Evolutionary conservation across 345 rosid species (phyloP).

Genomic region (Eucalyptus cloeziana): DNA sequence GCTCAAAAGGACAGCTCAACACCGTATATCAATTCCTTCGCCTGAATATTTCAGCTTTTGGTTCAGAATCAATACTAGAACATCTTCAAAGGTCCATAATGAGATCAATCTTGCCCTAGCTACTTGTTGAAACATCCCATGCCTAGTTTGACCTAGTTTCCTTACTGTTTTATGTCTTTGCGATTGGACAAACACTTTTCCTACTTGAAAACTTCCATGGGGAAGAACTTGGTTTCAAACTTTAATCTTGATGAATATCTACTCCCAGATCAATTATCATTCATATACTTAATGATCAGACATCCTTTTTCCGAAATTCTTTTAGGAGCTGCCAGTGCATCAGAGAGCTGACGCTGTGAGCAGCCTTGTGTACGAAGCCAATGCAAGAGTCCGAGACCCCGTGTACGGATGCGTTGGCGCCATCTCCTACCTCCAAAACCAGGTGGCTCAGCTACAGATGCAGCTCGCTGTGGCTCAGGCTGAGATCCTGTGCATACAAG

Average conservation of each 20-base stretch:
- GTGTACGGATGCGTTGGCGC: conserved; percentile 14
- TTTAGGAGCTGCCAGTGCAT: conserved; percentile 2
- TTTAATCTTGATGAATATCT: not conserved
- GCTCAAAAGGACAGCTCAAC: not conserved
- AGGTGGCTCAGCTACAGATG: conserved; percentile 10
- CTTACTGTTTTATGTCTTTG: not conserved
- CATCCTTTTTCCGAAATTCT: not conserved
- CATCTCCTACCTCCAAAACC: conserved; percentile 12
- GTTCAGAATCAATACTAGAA: not conserved
- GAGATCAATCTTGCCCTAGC: not conserved
- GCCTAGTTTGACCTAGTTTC: not conserved
- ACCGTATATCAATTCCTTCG: not conserved
- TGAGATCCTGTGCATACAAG: conserved; percentile 11
- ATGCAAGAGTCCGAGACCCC: conserved; percentile 8
- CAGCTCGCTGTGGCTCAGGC: conserved; percentile 17
- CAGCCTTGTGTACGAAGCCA: conserved; percentile 16
- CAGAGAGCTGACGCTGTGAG: conserved; percentile 8
- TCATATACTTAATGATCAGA: not conserved
- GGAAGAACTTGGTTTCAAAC: not conserved
- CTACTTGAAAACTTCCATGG: not conserved
- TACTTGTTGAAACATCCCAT: not conserved
- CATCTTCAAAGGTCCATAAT: not conserved
- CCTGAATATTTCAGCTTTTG: not conserved
- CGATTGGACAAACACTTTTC: not conserved
- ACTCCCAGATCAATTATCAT: not conserved